phyloP scores from a whole-genome alignment of 179 eudicot species.

The Heliamphora pulchella region DNA sequence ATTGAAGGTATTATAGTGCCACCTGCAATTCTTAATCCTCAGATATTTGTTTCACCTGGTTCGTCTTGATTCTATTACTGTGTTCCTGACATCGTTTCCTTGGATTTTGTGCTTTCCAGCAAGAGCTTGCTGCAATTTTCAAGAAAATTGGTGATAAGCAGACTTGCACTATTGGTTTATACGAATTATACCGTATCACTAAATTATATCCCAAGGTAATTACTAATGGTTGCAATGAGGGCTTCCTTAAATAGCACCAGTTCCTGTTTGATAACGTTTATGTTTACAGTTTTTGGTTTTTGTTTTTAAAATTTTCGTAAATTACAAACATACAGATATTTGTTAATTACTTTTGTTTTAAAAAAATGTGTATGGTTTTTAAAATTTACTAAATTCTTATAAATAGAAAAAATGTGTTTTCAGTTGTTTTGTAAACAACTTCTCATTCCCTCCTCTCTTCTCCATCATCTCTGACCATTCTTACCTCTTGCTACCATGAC shows the following conservation, averaged over 20 bases:
- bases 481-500: too few species aligned
- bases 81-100: background rate
- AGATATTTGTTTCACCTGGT: constrained; percentile 1
- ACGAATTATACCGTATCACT: constrained; percentile 85
- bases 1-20: constrained; percentile 47
- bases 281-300: too few species aligned
- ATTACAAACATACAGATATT: too few species aligned
- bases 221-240: background rate
- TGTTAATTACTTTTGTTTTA: too few species aligned
- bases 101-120: constrained; percentile 44
- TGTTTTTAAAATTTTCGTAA: too few species aligned
- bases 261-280: background rate
- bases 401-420: too few species aligned
- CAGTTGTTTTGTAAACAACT: too few species aligned
- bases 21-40: background rate
- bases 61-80: background rate
- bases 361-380: too few species aligned
- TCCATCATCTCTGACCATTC: too few species aligned
- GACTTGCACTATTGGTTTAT: constrained; percentile 91
- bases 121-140: constrained; percentile 94
- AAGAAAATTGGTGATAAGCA: constrained; percentile 98
- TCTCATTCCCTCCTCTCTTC: too few species aligned
- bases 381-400: too few species aligned
- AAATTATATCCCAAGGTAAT: constrained; percentile 88
- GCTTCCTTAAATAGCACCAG: background rate